Evolutionary conservation across 1,284 basidiomycete genomes (phyloP).

Genomic region (Ganoderma lingzhi): DNA sequence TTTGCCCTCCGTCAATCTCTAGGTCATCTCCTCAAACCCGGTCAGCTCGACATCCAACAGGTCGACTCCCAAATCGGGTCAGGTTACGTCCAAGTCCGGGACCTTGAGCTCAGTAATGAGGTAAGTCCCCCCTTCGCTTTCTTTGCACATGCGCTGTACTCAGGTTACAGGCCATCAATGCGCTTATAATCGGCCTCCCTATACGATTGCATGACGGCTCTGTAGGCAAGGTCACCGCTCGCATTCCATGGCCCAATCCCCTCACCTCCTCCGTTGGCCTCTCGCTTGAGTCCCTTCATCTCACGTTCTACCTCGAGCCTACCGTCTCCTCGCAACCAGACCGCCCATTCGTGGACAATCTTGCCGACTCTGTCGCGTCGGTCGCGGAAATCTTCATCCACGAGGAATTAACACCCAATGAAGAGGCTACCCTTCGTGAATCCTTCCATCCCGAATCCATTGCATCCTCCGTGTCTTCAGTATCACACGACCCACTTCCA

Average conservation of each 20-base stretch:
- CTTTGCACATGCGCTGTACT: conserved; percentile 16
- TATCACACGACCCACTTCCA: conserved; percentile 47
- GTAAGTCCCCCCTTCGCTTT: conserved; percentile 53
- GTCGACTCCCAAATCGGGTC: conserved; percentile 93
- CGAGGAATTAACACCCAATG: conserved; percentile 76
- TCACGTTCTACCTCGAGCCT: conserved; percentile 63
- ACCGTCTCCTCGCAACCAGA: conserved; percentile 29
- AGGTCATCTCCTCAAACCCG: conserved; percentile 88
- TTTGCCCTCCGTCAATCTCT: conserved; percentile 87
- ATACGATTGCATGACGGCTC: conserved; percentile 75
- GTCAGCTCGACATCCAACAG: conserved; percentile 86
- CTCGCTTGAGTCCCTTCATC: conserved; percentile 67
- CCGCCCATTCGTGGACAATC: conserved; percentile 47
- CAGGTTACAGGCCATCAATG: conserved; percentile 77
- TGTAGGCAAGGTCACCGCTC: conserved; percentile 77
- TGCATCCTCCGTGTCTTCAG: conserved; percentile 31
- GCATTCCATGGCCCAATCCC: conserved; percentile 81
- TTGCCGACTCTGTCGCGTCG: conserved; percentile 81
- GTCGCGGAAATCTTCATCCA: conserved; percentile 88
- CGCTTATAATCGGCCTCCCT: conserved; percentile 73
- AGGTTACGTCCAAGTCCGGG: conserved; percentile 87
- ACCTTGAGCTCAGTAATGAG: conserved; percentile 81
- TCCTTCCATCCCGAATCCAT: conserved; percentile 63
- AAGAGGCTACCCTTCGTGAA: conserved; percentile 77
- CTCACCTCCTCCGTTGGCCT: conserved; percentile 75